Percentiles rank a stretch among this genome's conserved stretches.
Conservation (phyloP, 139 green algal species). For the Chlorella sp. region DNA sequence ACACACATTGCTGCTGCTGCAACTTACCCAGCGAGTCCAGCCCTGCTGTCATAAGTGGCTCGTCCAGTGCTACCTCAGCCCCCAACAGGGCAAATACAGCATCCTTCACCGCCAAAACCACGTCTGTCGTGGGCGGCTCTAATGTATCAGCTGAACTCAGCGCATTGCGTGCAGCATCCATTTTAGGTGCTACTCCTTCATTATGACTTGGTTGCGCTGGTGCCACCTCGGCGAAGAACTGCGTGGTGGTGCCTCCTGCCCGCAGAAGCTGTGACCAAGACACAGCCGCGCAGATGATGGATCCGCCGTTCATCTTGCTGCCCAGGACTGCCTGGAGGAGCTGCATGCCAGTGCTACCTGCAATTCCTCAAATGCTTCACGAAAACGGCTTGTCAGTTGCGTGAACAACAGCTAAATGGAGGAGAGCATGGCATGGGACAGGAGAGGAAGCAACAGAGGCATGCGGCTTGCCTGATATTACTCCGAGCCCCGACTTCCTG, state of each 20-base stretch:
- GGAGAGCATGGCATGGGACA: background rate
- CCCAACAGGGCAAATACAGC: constrained; percentile 36
- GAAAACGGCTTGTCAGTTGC: background rate
- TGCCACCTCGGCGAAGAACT: too few species aligned
- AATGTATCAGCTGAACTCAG: too few species aligned
- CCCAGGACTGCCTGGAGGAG: too few species aligned
- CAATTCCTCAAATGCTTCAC: background rate
- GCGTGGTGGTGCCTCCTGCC: too few species aligned
- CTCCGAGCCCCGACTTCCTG: constrained; percentile 24
- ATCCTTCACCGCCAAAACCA: background rate
- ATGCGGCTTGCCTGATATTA: background rate
- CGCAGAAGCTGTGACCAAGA: background rate
- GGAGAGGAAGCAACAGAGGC: too few species aligned
- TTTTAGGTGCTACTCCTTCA: too few species aligned
- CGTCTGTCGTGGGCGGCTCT: too few species aligned
- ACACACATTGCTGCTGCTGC: background rate
- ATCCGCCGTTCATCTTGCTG: background rate
- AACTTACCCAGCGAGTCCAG: constrained; percentile 71
- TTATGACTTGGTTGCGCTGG: too few species aligned
- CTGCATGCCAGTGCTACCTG: too few species aligned
- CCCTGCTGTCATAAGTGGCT: constrained; percentile 56
- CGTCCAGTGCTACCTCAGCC: background rate
- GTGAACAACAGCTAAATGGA: background rate
- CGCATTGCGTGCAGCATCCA: too few species aligned
- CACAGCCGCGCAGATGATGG: constrained; percentile 33